Conservation (phyloP, 257 asterid species). For the Lavandula angustifolia region DNA sequence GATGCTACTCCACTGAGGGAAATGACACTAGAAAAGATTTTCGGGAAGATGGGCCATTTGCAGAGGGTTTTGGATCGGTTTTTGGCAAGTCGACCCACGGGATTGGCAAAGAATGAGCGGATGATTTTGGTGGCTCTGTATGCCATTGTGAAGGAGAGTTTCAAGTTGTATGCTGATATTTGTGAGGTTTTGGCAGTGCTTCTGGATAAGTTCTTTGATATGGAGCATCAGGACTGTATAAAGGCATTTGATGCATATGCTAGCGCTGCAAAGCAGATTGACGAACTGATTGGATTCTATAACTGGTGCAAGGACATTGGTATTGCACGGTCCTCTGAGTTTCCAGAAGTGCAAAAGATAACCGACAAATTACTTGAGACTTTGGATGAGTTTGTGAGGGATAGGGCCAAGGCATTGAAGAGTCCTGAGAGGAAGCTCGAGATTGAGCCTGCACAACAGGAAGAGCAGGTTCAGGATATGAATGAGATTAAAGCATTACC, state of each 20-base stretch:
- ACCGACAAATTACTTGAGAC: slow-evolving; percentile 73
- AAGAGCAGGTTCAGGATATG: slow-evolving; percentile 56
- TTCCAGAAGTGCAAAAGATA: slow-evolving; percentile 82
- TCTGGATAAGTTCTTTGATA: slow-evolving; percentile 74
- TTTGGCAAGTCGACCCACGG: slow-evolving; percentile 70
- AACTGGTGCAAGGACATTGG: slow-evolving; percentile 83
- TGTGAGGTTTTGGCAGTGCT: slow-evolving; percentile 76
- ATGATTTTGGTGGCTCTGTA: slow-evolving; percentile 80
- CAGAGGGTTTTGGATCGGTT: slow-evolving; percentile 79
- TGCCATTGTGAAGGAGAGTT: slow-evolving; percentile 63
- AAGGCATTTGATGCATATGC: slow-evolving; percentile 81
- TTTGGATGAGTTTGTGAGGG: slow-evolving; percentile 83
- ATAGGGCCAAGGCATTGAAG: slow-evolving; percentile 65
- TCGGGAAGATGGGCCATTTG: slow-evolving; percentile 79
- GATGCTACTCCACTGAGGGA: slow-evolving; percentile 74
- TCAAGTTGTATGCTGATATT: slow-evolving; percentile 69
- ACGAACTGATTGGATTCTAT: slow-evolving; percentile 64
- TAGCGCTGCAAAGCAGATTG: slow-evolving; percentile 75
- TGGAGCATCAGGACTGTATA: slow-evolving; percentile 73
- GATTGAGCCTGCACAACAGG: slow-evolving; percentile 41
- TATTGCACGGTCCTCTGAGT: slow-evolving; percentile 67
- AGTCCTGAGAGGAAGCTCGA: slow-evolving; percentile 69
- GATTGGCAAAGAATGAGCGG: slow-evolving; percentile 69
- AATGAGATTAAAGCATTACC: slow-evolving; percentile 82
- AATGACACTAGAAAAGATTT: slow-evolving; percentile 62